Evolutionary conservation across 78 protist genomes (phyloP).

Genomic region (Speleostelium caveatum): DNA sequence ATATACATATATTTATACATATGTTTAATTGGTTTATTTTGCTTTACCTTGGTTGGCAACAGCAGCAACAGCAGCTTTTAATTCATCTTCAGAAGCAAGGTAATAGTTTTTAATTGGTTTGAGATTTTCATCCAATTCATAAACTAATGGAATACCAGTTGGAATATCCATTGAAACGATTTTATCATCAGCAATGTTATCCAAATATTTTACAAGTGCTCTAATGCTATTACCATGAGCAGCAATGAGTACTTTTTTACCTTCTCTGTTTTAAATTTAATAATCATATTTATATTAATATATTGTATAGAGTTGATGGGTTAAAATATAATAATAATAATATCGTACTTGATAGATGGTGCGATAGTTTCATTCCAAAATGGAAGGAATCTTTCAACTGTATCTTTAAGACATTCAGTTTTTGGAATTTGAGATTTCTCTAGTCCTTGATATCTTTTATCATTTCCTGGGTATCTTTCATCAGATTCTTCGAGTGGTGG

Average conservation of each 20-base stretch:
- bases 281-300: background rate
- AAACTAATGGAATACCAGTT: constrained; percentile 92
- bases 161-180: constrained; percentile 91
- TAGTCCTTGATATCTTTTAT: constrained; percentile 74
- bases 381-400: constrained; percentile 90
- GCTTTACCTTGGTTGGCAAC: constrained; percentile 89
- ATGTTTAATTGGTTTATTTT: constrained; percentile 2
- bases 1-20: too few relatives aligned
- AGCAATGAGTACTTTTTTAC: constrained; percentile 91
- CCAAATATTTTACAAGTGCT: constrained; percentile 92
- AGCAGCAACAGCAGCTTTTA: constrained; percentile 76
- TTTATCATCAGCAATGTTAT: constrained; percentile 86
- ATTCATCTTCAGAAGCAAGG: constrained; percentile 80
- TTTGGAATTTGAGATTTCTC: constrained; percentile 82
- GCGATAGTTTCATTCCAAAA: constrained; percentile 88
- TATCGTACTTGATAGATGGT: constrained; percentile 66
- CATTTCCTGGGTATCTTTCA: constrained; percentile 82
- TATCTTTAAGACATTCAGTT: constrained; percentile 89
- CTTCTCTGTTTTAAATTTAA: background rate
- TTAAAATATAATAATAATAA: background rate
- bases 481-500: constrained; percentile 84
- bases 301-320: background rate
- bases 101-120: constrained; percentile 78
- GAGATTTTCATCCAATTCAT: constrained; percentile 84
- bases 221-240: constrained; percentile 96